Percentiles rank a stretch among this genome's conserved stretches.
phyloP scores from a whole-genome alignment of 768 basidiomycete species.

The Rickenella mellea region DNA sequence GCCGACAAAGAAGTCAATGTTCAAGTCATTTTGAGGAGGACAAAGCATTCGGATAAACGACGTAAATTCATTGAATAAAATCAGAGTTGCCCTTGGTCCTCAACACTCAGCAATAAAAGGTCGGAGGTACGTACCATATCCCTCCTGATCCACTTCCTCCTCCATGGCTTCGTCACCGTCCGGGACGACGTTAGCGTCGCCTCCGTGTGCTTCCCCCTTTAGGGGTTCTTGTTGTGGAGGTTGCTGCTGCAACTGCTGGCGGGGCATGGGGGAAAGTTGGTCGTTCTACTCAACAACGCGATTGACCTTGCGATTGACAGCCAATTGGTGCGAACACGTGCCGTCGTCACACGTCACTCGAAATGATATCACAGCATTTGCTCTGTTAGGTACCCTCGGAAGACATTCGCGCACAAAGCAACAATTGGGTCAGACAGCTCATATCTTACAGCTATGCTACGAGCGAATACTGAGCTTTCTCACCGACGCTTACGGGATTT shows the following conservation, averaged over 20 bases:
- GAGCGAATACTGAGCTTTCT: too few relatives aligned
- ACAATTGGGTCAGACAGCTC: too few relatives aligned
- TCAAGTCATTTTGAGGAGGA: neutral
- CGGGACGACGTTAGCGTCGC: constrained; percentile 44
- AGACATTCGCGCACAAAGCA: too few relatives aligned
- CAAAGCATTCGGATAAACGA: constrained; percentile 3
- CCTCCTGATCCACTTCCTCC: constrained; percentile 51
- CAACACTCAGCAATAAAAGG: neutral
- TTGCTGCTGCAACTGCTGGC: constrained; percentile 12
- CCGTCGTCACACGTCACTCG: too few relatives aligned
- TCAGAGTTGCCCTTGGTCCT: constrained; percentile 9
- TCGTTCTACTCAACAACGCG: too few relatives aligned
- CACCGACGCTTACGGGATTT: too few relatives aligned
- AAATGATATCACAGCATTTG: too few relatives aligned
- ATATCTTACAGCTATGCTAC: too few relatives aligned
- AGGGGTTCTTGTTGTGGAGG: constrained; percentile 29
- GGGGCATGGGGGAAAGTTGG: neutral
- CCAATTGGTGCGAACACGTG: too few relatives aligned
- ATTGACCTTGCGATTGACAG: too few relatives aligned
- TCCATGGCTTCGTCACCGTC: constrained; percentile 78
- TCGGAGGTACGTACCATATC: constrained; percentile 47
- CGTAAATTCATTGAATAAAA: constrained; percentile 6
- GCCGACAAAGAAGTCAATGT: neutral
- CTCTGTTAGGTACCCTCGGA: too few relatives aligned
- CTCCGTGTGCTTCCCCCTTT: constrained; percentile 54